These are phyloP conservation scores for Magnusiomyces sp. DNA, from an alignment of 1,139 yeast genomes.

Conservation along the genomic window DNA sequence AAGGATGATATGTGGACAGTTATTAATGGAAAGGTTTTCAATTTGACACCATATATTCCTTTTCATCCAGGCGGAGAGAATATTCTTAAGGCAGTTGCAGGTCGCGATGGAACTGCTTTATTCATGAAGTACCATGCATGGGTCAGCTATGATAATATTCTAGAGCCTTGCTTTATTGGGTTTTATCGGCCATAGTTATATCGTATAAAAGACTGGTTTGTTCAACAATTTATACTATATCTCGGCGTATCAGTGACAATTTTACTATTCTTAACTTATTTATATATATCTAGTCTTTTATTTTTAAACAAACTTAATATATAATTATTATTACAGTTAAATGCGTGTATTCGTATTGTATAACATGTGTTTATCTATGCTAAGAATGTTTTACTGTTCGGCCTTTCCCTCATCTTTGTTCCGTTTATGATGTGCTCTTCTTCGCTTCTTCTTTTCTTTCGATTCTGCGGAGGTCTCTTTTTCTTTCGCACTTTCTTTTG, in stretches of 20 bases:
- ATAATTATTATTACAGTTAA: no score
- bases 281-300: no score
- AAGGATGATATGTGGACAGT: constrained; percentile 78
- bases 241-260: no score
- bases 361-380: no score
- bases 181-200: constrained; percentile 29
- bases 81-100: constrained; percentile 73
- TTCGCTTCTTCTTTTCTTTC: constrained; percentile 3
- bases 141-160: constrained; percentile 77
- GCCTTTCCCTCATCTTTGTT: no score
- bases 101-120: constrained; percentile 71
- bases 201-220: no score
- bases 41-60: constrained; percentile 68
- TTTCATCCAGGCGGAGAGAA: constrained; percentile 93
- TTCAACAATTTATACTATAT: no score
- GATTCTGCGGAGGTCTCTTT: not conserved
- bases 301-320: no score
- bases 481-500: not conserved
- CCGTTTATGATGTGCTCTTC: constrained; percentile 6
- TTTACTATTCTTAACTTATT: no score
- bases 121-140: constrained; percentile 80
- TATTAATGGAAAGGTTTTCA: constrained; percentile 73
- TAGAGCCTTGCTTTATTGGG: constrained; percentile 74
- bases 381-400: no score
- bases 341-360: no score